Conservation (phyloP, 805 yeast genomes). For the Nakazawaea laoshanensis region DNA sequence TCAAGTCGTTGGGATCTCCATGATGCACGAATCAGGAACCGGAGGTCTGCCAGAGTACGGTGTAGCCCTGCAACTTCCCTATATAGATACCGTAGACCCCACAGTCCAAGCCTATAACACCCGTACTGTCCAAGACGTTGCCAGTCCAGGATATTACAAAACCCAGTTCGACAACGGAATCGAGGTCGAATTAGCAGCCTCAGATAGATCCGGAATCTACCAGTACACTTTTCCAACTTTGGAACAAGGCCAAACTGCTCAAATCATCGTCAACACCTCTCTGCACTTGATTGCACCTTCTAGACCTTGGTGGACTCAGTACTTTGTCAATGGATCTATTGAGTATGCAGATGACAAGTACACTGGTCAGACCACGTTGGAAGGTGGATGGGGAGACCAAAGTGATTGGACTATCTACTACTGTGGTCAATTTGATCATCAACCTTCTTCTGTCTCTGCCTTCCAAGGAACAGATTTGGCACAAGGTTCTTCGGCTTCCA, state of each 20-base stretch:
- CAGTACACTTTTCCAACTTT: conserved; percentile 17
- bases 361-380: conserved; percentile 18
- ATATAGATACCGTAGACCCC: conserved; percentile 14
- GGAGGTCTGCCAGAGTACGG: conserved; percentile 32
- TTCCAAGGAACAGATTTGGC: conserved; percentile 9
- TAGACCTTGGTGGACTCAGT: conserved; percentile 25
- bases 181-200: conserved; percentile 20
- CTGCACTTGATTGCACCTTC: conserved; percentile 21
- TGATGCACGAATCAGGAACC: conserved; percentile 31
- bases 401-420: conserved; percentile 21
- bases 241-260: conserved; percentile 7
- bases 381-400: conserved; percentile 26
- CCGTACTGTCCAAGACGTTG: conserved; percentile 16
- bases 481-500: neutral
- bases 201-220: conserved; percentile 20
- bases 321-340: conserved; percentile 20
- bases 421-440: conserved; percentile 21
- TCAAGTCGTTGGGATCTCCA: conserved; percentile 22
- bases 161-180: conserved; percentile 16
- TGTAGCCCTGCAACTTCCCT: conserved; percentile 24
- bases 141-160: conserved; percentile 20
- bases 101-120: conserved; percentile 11
- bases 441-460: conserved; percentile 13
- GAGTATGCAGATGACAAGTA: conserved; percentile 13
- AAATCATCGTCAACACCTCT: conserved; percentile 20